Evolutionary conservation across 768 basidiomycete genomes (phyloP), one percentile per base, ranked within the genome.

Genomic region (Boletus sp.): DNA sequence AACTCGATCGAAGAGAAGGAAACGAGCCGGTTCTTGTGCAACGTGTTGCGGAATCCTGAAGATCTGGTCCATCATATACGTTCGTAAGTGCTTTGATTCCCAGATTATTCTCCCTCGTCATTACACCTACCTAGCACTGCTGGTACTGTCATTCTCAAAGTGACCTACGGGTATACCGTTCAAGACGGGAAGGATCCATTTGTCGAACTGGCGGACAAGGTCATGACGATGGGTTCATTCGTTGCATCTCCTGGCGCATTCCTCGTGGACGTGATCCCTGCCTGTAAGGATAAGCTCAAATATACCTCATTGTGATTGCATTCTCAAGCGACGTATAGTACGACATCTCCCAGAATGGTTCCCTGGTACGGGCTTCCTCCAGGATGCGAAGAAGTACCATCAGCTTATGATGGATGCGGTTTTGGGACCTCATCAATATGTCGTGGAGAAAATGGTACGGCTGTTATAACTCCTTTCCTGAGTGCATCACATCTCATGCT

Each of bases 361-460:
- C 39, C 73, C 72, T 8, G 72, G 77, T 1, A 66, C 67, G 1
- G 63, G 67, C 1, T 78, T 78, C 63, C 64, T 72, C 44, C 64
- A 61, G 7, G 55, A 66, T 28, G 75, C 73, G 3, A 66, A 65
- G 39, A 54, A 52, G 41, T 71, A 71, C 61, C 45, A 47, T 4
- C 24, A 30, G 3, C 3, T 74, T 2, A 69, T 78, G 2, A 61
- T 67, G 3, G 68, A 73, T 7, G 76, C 81, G 69, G 67, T 78
- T 5, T 73, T 77, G 20, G 67, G 66, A 6, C 83, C 85, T 0
- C 81, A 73, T 46, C 63, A 71, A 7, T 79, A 72, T 48, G 78
- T 78, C 5, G 73, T 76, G 39, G 62, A 78, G 20, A 76, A 80
- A 57, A 78, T 84, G 67, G 83, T 83, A 55, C 6, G 63, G 18